Conservation (phyloP, 768 basidiomycete genomes). For the Lanmaoa rubissima region DNA sequence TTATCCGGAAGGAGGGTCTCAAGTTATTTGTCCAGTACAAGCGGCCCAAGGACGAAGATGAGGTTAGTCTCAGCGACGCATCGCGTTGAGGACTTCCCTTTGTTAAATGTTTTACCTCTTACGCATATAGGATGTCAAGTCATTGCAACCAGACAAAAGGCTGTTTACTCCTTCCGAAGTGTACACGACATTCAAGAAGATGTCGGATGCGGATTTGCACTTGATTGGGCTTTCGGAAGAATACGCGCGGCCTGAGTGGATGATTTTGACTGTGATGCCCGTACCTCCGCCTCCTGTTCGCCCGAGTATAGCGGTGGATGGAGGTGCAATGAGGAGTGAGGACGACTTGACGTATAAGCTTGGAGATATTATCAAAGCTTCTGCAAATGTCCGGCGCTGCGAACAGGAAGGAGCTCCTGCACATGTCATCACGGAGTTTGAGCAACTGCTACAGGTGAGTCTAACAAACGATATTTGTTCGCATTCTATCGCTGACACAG, state of each 20-base stretch:
- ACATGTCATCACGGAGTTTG: conserved; percentile 93
- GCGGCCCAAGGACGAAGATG: conserved; percentile 91
- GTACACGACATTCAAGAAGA: conserved; percentile 95
- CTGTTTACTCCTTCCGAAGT: conserved; percentile 82
- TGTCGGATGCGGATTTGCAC: conserved; percentile 83
- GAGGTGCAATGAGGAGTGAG: conserved; percentile 94
- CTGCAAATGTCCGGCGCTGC: conserved; percentile 84
- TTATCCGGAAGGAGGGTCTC: conserved; percentile 89
- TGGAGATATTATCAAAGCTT: conserved; percentile 94
- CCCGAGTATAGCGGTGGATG: conserved; percentile 96
- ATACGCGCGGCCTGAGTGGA: conserved; percentile 98
- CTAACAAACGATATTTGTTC: background rate
- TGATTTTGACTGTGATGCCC: conserved; percentile 97
- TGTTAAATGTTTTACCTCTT: conserved; percentile 11
- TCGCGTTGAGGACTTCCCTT: background rate
- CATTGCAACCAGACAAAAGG: conserved; percentile 78
- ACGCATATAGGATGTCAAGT: conserved; percentile 66
- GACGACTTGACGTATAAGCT: conserved; percentile 99
- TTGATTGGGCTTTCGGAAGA: conserved; percentile 91
- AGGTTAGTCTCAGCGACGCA: conserved; percentile 53
- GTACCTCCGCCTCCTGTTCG: conserved; percentile 98
- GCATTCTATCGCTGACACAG: background rate
- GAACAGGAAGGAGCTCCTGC: conserved; percentile 97
- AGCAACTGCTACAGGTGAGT: conserved; percentile 88
- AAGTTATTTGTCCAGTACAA: conserved; percentile 96